phyloP scores from a whole-genome alignment of 495 filamentous ascomycete species.

The Cudoniella acicularis region DNA sequence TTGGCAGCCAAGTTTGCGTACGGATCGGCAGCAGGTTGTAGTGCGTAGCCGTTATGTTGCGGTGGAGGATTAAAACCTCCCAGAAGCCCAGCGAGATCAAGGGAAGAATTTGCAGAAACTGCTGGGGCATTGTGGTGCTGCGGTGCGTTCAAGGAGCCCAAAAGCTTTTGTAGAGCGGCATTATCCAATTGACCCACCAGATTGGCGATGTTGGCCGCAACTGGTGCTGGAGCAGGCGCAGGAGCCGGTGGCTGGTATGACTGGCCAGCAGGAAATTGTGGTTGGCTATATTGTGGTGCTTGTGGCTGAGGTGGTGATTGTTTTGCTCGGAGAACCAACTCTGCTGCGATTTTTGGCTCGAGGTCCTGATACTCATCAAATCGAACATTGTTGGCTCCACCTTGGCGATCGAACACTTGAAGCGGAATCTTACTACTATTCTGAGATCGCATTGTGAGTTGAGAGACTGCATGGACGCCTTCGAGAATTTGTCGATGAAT shows the following conservation, averaged over 20 bases:
- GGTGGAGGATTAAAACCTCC: constrained; percentile 38
- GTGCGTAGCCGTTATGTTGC: constrained; percentile 28
- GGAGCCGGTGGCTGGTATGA: constrained; percentile 35
- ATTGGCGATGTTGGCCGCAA: constrained; percentile 49
- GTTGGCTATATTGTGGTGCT: constrained; percentile 16
- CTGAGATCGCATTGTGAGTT: constrained; percentile 66
- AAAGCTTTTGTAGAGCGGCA: constrained; percentile 65
- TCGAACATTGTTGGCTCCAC: constrained; percentile 62
- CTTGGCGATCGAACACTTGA: constrained; percentile 79
- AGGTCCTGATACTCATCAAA: constrained; percentile 84
- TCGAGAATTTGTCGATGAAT: constrained; percentile 83
- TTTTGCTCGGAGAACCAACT: constrained; percentile 76
- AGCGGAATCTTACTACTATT: constrained; percentile 67
- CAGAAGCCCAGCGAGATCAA: constrained; percentile 60
- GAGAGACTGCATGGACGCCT: constrained; percentile 80
- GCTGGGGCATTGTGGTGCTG: constrained; percentile 40
- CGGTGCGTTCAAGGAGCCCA: constrained; percentile 58
- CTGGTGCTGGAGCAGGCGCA: constrained; percentile 17
- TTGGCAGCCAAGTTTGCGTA: constrained; percentile 15
- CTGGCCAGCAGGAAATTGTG: constrained; percentile 15
- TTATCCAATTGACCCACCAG: constrained; percentile 66
- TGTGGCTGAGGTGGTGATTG: constrained; percentile 29
- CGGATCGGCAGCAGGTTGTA: constrained; percentile 7
- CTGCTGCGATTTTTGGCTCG: constrained; percentile 70
- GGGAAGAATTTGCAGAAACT: constrained; percentile 35